Evolutionary conservation across 2,329 filamentous ascomycete genomes (phyloP).

Genomic region (Immersiporthe knoxdaviesiana): DNA sequence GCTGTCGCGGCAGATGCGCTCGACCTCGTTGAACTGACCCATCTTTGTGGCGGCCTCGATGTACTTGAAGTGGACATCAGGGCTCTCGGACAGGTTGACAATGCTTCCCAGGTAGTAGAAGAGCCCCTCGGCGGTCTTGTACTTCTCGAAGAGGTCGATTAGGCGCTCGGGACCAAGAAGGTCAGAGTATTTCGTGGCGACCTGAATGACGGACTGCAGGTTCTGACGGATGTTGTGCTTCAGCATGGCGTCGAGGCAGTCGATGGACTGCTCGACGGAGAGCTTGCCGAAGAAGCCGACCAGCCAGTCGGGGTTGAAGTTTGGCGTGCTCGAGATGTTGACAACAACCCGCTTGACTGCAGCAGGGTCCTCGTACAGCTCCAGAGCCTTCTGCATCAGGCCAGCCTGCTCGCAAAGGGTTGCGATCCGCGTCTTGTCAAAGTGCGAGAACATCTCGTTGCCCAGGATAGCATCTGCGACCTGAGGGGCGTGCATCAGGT

Average conservation of each 20-base stretch:
- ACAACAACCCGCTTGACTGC: conserved; percentile 88
- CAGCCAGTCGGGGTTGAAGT: conserved; percentile 89
- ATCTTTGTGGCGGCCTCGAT: conserved; percentile 95
- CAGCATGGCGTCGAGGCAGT: conserved; percentile 95
- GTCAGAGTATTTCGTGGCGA: conserved; percentile 97
- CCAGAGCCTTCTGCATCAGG: conserved; percentile 82
- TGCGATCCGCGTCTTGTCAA: conserved; percentile 88
- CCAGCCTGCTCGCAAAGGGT: conserved; percentile 92
- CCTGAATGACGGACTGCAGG: conserved; percentile 88
- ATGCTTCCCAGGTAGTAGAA: conserved; percentile 99
- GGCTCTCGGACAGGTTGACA: conserved; percentile 93
- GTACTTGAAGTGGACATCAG: conserved; percentile 98
- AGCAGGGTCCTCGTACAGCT: conserved; percentile 90
- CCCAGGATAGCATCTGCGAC: conserved; percentile 97
- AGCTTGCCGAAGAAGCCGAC: conserved; percentile 91
- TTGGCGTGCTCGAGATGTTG: conserved; percentile 79
- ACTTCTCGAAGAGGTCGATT: conserved; percentile 95
- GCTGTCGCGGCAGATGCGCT: conserved; percentile 95
- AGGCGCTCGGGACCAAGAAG: conserved; percentile 84
- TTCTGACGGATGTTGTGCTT: conserved; percentile 97
- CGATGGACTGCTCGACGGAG: conserved; percentile 91
- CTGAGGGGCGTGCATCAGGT: conserved; percentile 92
- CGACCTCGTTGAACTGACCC: conserved; percentile 92
- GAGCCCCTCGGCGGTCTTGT: conserved; percentile 93
- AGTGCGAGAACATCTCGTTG: conserved; percentile 98